These are phyloP conservation scores for Clarireedia monteithiana DNA, from an alignment of 2,329 filamentous ascomycete genomes.

Conservation along the genomic window DNA sequence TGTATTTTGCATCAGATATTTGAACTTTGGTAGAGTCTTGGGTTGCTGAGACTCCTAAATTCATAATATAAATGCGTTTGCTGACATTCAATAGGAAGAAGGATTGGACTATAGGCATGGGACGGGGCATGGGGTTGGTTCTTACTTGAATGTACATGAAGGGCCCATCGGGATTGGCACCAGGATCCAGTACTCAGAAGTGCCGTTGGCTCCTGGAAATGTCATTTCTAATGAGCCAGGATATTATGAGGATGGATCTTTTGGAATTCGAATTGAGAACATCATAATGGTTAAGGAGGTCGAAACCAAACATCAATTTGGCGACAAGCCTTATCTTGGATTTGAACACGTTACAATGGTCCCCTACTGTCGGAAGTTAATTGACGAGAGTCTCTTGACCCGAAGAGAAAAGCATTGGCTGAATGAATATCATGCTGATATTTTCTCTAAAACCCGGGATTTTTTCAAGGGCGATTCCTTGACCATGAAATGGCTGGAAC, in stretches of 20 bases:
- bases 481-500: constrained; percentile 72
- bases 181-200: constrained; percentile 82
- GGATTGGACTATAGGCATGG: constrained; percentile 94
- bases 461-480: constrained; percentile 68
- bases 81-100: constrained; percentile 41
- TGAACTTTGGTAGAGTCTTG: no score
- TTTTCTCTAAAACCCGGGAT: constrained; percentile 70
- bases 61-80: background rate
- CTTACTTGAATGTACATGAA: constrained; percentile 94
- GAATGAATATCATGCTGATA: constrained; percentile 75
- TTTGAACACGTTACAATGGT: constrained; percentile 98
- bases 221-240: constrained; percentile 95
- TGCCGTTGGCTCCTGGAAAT: constrained; percentile 82
- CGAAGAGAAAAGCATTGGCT: constrained; percentile 74
- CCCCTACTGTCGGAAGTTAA: constrained; percentile 83
- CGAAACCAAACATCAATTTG: constrained; percentile 81
- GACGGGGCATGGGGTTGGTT: constrained; percentile 92
- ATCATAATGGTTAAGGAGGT: constrained; percentile 84
- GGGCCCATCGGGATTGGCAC: constrained; percentile 95
- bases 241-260: constrained; percentile 92
- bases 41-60: no score
- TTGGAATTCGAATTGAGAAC: constrained; percentile 95
- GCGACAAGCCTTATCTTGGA: constrained; percentile 86
- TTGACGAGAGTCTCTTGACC: constrained; percentile 67
- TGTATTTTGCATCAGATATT: no score